These are phyloP conservation scores for Mucor velutinosus DNA, from an alignment of 371 early-diverging fungal genomes.

Conservation along the genomic window DNA sequence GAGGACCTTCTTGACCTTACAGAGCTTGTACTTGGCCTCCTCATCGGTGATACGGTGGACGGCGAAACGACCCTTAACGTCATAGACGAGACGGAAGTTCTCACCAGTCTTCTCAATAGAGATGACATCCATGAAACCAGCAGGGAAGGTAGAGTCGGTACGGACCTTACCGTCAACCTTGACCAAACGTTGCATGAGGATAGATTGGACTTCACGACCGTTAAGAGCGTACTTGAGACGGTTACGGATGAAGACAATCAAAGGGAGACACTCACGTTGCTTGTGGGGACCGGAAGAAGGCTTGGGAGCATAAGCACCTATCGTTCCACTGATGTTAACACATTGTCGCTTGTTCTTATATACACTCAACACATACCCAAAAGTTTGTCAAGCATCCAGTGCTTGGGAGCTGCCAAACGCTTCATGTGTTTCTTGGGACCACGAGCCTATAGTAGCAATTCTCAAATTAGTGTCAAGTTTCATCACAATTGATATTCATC, in stretches of 20 bases:
- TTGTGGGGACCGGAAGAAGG: constrained; percentile 99
- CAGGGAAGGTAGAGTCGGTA: constrained; percentile 98
- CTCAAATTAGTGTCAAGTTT: not conserved
- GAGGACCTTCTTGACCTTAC: constrained; percentile 97
- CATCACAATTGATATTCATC: constrained; percentile 2
- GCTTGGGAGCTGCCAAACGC: constrained; percentile 99
- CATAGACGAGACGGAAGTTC: constrained; percentile 99
- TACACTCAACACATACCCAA: constrained; percentile 36
- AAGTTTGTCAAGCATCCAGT: constrained; percentile 99
- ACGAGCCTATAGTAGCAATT: constrained; percentile 73
- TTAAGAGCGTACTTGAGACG: constrained; percentile 99
- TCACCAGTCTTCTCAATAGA: constrained; percentile 98
- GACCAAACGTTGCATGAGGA: constrained; percentile 98
- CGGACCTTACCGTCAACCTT: constrained; percentile 99
- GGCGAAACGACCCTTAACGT: constrained; percentile 99
- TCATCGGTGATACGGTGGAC: constrained; percentile 99
- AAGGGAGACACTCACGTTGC: constrained; percentile 98
- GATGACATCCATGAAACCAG: constrained; percentile 99
- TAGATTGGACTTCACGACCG: constrained; percentile 96
- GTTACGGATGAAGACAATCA: constrained; percentile 98
- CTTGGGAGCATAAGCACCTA: constrained; percentile 88
- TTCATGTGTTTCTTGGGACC: constrained; percentile 99
- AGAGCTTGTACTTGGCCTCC: constrained; percentile 99
- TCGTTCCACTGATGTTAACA: not conserved
- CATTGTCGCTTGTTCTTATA: not conserved